Evolutionary conservation across 1,139 yeast genomes (phyloP), one percentile per base, ranked within the genome.

Genomic region (Lodderomyces oxycetoniae): DNA sequence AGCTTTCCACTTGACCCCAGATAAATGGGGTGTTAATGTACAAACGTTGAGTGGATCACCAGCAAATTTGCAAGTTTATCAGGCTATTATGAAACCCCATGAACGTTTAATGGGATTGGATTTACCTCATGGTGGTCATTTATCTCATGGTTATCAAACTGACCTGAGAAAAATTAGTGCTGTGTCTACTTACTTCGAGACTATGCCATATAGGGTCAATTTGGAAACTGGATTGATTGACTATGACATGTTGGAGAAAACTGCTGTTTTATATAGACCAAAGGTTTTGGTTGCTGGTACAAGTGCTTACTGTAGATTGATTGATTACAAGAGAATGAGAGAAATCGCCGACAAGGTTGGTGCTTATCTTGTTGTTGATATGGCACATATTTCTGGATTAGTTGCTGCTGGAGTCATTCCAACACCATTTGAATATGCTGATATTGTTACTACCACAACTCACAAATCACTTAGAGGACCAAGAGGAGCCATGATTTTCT

Each of bases 401-500:
- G 76, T 91, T 44, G 95, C 97, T 41, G 95, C 97, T 41, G 95
- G 95, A 48, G 97, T 89, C 40, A 86, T 87, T 43, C 95, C 95
- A 56, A 83, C 95, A 39, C 98, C 98, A 41, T 91, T 91, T 64
- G 89, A 86, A 59, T 85, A 84, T 63, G 91, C 96, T 44, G 98
- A 91, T 63, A 84, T 91, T 53, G 98, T 91, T 56, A 91, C 98
- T 47, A 91, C 97, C 53, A 91, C 98, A 40, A 87, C 97, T 42
- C 98, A 91, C 76, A 91, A 91, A 70, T 88, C 97, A 26, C 76
- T 91, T 57, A 85, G 98, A 71, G 98, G 98, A 42, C 98, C 98
- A 59, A 84, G 98, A 68, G 98, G 98, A 61, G 95, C 98, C 40
- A 84, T 91, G 91, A 91, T 91, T 64, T 91, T 91, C 76, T 91